Percentiles rank a stretch among this genome's conserved stretches.
Evolutionary conservation across 257 asterid genomes (phyloP).

Genomic region (Solanum chiquidenum): DNA sequence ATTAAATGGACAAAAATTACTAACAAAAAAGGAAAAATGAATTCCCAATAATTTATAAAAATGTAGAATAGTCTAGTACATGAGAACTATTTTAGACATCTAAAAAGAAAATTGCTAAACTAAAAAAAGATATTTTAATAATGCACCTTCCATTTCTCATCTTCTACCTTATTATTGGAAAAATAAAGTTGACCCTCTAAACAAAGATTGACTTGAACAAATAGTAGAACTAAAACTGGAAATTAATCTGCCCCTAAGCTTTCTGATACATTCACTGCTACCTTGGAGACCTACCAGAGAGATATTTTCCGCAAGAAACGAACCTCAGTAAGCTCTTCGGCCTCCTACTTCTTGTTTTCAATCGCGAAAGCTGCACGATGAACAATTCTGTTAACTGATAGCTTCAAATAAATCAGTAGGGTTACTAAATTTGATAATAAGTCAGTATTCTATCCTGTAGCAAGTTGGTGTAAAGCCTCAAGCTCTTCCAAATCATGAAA

Average conservation of each 20-base stretch:
- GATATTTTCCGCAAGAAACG: slow-evolving; percentile 72
- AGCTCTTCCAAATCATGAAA: not conserved
- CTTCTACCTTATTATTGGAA: slow-evolving; percentile 31
- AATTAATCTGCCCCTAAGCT: not conserved
- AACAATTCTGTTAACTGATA: not conserved
- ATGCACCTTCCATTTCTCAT: slow-evolving; percentile 1
- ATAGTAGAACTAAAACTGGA: slow-evolving; percentile 1
- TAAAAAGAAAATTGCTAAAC: not conserved
- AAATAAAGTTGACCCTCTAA: slow-evolving; percentile 14
- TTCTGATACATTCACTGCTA: slow-evolving; percentile 8
- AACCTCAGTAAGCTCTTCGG: slow-evolving; percentile 49
- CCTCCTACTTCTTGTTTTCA: slow-evolving; percentile 58
- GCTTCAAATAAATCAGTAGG: not conserved
- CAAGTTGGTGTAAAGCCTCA: not conserved
- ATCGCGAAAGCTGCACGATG: slow-evolving; percentile 54
- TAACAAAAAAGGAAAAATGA: not conserved
- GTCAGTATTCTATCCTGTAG: not conserved
- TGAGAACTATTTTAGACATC: not conserved
- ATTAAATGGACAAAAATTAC: not conserved
- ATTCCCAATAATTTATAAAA: not conserved
- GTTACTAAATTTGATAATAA: not conserved
- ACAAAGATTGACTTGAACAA: slow-evolving; percentile 16
- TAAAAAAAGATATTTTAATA: not conserved
- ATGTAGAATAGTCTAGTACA: not conserved
- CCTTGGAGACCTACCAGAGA: slow-evolving; percentile 59